Conservation (phyloP, 441 rosid genomes). For the Rhodomyrtus psidioides region DNA sequence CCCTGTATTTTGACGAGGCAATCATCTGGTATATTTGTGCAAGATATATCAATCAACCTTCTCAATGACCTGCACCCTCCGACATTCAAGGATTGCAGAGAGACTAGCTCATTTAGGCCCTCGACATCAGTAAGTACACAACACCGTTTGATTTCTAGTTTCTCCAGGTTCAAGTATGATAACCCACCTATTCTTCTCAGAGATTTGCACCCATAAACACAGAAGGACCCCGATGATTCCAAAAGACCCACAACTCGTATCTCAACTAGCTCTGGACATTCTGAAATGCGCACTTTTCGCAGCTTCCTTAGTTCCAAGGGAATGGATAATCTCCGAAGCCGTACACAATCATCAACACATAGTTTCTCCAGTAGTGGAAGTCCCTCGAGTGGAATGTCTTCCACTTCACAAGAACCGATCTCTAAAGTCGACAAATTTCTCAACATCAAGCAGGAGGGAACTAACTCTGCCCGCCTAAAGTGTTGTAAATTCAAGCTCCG, state of each 20-base stretch:
- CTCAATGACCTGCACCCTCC: background rate
- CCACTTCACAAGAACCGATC: background rate
- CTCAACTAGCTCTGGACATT: background rate
- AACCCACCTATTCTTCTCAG: background rate
- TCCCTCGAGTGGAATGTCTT: background rate
- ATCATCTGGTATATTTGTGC: background rate
- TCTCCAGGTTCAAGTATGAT: background rate
- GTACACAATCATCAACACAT: background rate
- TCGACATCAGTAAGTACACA: background rate
- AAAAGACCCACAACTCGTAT: background rate
- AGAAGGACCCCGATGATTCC: background rate
- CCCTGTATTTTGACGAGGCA: background rate
- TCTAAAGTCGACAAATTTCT: background rate
- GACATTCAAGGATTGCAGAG: background rate
- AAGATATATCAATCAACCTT: background rate
- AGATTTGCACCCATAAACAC: background rate
- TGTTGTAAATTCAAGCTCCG: background rate
- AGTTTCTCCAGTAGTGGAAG: background rate
- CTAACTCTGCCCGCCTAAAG: background rate
- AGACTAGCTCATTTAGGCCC: background rate
- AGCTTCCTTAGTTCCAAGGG: background rate
- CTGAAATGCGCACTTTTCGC: accelerated
- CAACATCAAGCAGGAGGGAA: background rate
- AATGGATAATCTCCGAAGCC: background rate
- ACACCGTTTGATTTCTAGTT: background rate